Conservation (phyloP, 164 flowering plant species). For the Vitis amurensis region DNA sequence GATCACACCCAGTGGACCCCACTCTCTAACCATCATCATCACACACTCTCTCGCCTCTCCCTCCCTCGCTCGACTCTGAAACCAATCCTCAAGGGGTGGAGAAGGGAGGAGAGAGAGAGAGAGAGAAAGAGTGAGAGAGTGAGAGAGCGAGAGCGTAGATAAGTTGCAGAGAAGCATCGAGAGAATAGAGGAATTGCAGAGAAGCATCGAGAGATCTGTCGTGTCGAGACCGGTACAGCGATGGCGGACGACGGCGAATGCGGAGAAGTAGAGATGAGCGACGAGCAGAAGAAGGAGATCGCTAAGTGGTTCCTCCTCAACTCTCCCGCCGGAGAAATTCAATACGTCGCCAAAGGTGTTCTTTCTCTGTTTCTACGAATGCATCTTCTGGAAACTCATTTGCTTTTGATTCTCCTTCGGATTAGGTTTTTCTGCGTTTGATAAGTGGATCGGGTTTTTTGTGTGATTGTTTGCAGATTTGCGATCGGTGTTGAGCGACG, state of each 20-base stretch:
- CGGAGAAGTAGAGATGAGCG: conserved; percentile 27
- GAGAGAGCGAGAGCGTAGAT: too few relatives aligned
- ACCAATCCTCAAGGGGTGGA: neutral
- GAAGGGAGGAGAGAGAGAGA: conserved; percentile 1
- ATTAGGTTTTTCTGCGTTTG: neutral
- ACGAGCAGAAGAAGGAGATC: conserved; percentile 51
- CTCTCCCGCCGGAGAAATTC: conserved; percentile 93
- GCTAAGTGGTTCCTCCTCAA: conserved; percentile 97
- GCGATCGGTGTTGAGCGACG: conserved; percentile 59
- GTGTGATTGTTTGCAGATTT: conserved; percentile 44
- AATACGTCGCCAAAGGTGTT: conserved; percentile 91
- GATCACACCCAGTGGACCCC: too few relatives aligned
- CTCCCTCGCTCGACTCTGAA: neutral
- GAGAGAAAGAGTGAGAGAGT: neutral
- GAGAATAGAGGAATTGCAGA: neutral
- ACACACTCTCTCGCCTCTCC: neutral
- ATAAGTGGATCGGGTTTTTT: neutral
- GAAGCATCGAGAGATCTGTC: conserved; percentile 6
- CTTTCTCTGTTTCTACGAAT: neutral
- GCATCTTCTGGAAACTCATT: neutral
- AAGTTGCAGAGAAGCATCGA: too few relatives aligned
- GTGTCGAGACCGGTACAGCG: neutral
- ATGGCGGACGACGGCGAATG: conserved; percentile 33
- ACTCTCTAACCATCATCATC: neutral
- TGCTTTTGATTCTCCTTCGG: neutral